These are phyloP conservation scores for Exophiala dermatitidis DNA, from an alignment of 2,329 filamentous ascomycete genomes.

Conservation along the genomic window DNA sequence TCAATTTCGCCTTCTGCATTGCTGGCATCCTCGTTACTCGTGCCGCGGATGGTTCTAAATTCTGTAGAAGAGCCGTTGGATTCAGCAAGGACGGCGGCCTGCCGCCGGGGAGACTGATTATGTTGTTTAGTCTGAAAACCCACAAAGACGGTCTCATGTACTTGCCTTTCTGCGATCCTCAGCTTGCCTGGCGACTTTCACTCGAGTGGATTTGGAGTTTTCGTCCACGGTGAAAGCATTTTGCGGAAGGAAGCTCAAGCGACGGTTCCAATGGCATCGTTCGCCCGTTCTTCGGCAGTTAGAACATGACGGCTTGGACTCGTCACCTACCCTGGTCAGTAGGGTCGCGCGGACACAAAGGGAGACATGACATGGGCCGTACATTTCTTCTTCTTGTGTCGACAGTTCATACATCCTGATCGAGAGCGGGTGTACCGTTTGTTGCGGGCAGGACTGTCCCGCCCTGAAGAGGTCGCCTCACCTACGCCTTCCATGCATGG, in stretches of 20 bases:
- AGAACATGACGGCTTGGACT: neutral
- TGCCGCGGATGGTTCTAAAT: neutral
- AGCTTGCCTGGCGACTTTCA: conserved; percentile 25
- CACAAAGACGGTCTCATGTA: conserved; percentile 6
- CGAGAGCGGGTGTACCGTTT: neutral
- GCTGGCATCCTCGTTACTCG: neutral
- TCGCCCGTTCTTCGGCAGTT: neutral
- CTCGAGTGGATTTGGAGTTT: neutral
- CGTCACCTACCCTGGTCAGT: neutral
- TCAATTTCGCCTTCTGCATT: neutral
- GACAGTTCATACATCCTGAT: neutral
- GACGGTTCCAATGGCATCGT: neutral
- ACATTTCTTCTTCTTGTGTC: neutral
- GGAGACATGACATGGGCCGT: neutral
- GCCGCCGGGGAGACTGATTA: neutral
- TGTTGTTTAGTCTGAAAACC: neutral
- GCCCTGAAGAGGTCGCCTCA: neutral
- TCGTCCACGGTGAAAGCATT: conserved; percentile 1
- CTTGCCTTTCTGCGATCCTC: conserved; percentile 30
- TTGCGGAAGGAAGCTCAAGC: conserved; percentile 5
- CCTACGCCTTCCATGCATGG: neutral
- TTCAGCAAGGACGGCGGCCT: neutral
- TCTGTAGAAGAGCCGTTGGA: neutral
- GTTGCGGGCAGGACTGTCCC: neutral
- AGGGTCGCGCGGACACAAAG: neutral